phyloP scores from a whole-genome alignment of 2,329 filamentous ascomycete genomes.

The Colletotrichum shisoi region DNA sequence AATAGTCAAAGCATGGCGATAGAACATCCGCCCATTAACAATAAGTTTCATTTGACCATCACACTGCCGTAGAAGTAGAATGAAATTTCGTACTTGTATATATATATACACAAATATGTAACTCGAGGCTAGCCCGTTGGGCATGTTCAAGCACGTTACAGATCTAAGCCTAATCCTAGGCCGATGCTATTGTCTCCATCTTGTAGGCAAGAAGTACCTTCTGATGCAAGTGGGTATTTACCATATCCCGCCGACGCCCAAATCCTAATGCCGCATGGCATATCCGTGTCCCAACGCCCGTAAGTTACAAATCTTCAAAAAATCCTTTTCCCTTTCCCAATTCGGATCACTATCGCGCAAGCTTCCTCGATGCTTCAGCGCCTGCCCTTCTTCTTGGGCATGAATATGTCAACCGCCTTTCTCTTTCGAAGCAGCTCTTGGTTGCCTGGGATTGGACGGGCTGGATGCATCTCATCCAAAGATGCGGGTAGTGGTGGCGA shows the following conservation, averaged over 20 bases:
- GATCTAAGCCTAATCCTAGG: neutral
- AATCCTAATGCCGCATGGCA: neutral
- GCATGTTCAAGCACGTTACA: neutral
- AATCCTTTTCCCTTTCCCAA: neutral
- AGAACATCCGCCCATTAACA: neutral
- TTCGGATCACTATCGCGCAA: neutral
- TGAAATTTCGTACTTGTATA: no score
- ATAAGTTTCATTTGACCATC: neutral
- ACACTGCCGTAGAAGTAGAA: neutral
- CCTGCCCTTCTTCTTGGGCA: conserved; percentile 55
- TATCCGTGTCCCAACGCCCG: conserved; percentile 15
- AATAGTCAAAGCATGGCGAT: neutral
- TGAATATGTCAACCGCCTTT: conserved; percentile 60
- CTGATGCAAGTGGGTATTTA: conserved; percentile 24
- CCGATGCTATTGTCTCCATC: neutral
- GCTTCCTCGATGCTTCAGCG: neutral
- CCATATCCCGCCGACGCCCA: conserved; percentile 23
- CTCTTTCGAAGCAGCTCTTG: conserved; percentile 49
- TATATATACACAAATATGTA: neutral
- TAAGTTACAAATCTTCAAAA: conserved; percentile 5
- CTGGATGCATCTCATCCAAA: conserved; percentile 27
- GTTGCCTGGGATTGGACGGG: conserved; percentile 18
- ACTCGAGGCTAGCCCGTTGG: neutral
- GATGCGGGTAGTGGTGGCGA: conserved; percentile 41
- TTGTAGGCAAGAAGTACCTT: conserved; percentile 10